Conservation (phyloP, 805 yeast species). For the Sugiyamaella smithiae region DNA sequence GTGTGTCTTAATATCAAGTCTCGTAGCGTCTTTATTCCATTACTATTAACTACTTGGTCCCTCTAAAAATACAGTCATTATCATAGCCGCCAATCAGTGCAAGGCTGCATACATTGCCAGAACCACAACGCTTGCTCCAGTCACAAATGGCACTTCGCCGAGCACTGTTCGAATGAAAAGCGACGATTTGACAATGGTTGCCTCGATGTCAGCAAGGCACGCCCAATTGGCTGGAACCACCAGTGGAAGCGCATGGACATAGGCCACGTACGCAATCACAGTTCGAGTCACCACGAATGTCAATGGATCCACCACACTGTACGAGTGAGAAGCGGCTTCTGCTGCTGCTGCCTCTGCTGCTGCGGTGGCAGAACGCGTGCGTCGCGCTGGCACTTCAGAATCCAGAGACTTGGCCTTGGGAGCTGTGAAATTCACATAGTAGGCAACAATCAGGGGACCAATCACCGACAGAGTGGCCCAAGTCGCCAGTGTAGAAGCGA, state of each 20-base stretch:
- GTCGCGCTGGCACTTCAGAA: slow-evolving; percentile 8
- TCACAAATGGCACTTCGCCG: slow-evolving; percentile 36
- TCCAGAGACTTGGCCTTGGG: slow-evolving; percentile 12
- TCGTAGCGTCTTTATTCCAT: too few species aligned
- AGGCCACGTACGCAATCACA: slow-evolving; percentile 37
- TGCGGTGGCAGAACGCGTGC: slow-evolving; percentile 8
- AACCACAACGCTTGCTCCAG: slow-evolving; percentile 31
- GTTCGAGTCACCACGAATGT: slow-evolving; percentile 49
- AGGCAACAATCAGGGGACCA: slow-evolving; percentile 32
- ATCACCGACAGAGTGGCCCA: slow-evolving; percentile 27
- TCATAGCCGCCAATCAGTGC: background rate
- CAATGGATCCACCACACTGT: slow-evolving; percentile 50
- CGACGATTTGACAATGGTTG: slow-evolving; percentile 14
- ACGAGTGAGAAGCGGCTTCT: slow-evolving; percentile 14
- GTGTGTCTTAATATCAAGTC: too few species aligned
- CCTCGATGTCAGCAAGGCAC: slow-evolving; percentile 12
- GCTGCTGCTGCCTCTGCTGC: slow-evolving; percentile 11
- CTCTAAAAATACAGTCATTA: slow-evolving; percentile 4
- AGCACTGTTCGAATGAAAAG: slow-evolving; percentile 27
- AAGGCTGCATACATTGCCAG: slow-evolving; percentile 40
- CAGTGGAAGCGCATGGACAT: slow-evolving; percentile 13
- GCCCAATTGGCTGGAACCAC: slow-evolving; percentile 30
- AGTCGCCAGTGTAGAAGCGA: slow-evolving; percentile 30
- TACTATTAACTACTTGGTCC: too few species aligned
- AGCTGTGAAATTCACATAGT: slow-evolving; percentile 35